phyloP scores from a whole-genome alignment of 2,329 filamentous ascomycete genomes.

The Fusarium longipes region DNA sequence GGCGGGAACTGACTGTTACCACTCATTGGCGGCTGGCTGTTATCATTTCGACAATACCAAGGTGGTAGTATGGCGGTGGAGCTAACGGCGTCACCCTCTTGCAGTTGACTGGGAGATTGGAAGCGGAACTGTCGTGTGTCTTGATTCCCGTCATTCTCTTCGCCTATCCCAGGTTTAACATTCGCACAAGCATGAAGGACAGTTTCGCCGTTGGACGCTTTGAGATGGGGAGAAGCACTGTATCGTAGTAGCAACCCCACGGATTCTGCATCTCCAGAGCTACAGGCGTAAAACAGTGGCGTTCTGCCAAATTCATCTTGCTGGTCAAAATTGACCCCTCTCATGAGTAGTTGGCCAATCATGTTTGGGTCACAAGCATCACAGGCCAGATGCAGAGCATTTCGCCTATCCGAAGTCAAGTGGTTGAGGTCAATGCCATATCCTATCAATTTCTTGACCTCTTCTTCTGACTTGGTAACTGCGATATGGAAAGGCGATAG shows the following conservation, averaged over 20 bases:
- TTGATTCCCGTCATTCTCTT: constrained; percentile 16
- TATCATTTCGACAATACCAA: not conserved
- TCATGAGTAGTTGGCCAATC: constrained; percentile 11
- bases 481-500: constrained; percentile 34
- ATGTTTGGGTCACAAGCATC: constrained; percentile 29
- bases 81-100: no score
- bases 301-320: constrained; percentile 30
- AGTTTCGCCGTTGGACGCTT: constrained; percentile 1
- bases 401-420: constrained; percentile 31
- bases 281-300: constrained; percentile 37
- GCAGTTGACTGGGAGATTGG: no score
- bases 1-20: not conserved
- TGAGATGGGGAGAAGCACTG: constrained; percentile 4
- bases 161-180: constrained; percentile 10
- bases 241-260: constrained; percentile 27
- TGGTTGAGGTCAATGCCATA: constrained; percentile 10
- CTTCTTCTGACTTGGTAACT: constrained; percentile 19
- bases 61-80: not conserved
- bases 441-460: constrained; percentile 10
- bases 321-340: constrained; percentile 19
- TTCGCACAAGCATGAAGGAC: constrained; percentile 37
- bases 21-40: not conserved
- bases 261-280: constrained; percentile 34
- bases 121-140: no score
- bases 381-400: constrained; percentile 35